phyloP scores from a whole-genome alignment of 192 early-diverging fungal genomes.

The Linnemannia elongata region DNA sequence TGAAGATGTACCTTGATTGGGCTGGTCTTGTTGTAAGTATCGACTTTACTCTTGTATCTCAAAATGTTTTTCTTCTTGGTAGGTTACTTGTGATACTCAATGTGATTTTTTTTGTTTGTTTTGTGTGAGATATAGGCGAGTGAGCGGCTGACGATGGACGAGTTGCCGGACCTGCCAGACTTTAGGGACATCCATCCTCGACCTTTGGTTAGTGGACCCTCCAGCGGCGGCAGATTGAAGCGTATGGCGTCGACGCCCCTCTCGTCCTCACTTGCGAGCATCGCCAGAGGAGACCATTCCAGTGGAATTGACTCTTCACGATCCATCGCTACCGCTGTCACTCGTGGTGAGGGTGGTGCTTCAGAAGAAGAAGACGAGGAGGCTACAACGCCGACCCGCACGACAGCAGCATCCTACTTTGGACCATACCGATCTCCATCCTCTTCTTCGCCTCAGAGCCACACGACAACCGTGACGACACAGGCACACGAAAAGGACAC shows the following conservation, averaged over 20 bases:
- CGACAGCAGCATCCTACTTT: neutral
- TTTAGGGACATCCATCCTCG: constrained; percentile 26
- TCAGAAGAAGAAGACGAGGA: neutral
- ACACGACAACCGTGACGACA: neutral
- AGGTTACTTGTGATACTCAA: neutral
- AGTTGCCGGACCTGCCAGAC: constrained; percentile 48
- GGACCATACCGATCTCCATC: constrained; percentile 45
- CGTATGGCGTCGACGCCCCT: constrained; percentile 47
- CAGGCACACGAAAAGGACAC: constrained; percentile 8
- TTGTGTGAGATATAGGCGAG: constrained; percentile 31
- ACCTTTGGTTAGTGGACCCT: neutral
- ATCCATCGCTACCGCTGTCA: too few species aligned
- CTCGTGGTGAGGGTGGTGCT: too few species aligned
- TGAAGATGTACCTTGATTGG: constrained; percentile 57
- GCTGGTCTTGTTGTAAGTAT: constrained; percentile 49
- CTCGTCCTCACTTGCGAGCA: neutral
- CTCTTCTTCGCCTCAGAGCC: constrained; percentile 18
- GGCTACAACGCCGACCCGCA: neutral
- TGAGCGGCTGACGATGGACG: constrained; percentile 45
- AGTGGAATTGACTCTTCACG: neutral
- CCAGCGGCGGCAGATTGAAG: constrained; percentile 16
- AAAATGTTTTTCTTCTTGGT: neutral
- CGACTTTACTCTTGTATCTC: neutral
- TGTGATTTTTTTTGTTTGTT: neutral
- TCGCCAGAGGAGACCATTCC: neutral